Percentiles rank a stretch among this genome's conserved stretches.
Conservation (phyloP, 768 basidiomycete species). For the Boletus rubroflammeus region DNA sequence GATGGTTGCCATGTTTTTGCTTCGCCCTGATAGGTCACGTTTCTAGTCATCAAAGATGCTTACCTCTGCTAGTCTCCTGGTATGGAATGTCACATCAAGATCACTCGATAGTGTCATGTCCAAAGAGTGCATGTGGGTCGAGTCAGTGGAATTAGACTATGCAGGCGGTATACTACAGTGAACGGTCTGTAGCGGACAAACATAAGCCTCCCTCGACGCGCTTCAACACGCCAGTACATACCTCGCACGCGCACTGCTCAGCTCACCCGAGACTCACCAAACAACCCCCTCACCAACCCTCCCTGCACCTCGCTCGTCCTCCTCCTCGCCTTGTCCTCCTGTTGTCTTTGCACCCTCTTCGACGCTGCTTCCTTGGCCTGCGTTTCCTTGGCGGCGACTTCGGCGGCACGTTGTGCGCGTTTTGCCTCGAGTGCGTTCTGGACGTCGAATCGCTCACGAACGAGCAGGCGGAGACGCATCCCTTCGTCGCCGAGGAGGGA, state of each 20-base stretch:
- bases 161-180: neutral
- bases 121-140: neutral
- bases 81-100: neutral
- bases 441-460: slow-evolving; percentile 31
- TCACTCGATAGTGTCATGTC: neutral
- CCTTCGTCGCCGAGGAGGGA: slow-evolving; percentile 38
- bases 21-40: neutral
- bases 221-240: neutral
- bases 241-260: neutral
- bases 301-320: slow-evolving; percentile 4
- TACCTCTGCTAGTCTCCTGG: neutral
- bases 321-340: slow-evolving; percentile 2
- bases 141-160: neutral
- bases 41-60: neutral
- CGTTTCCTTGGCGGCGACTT: slow-evolving; percentile 18
- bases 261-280: slow-evolving; percentile 10
- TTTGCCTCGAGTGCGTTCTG: slow-evolving; percentile 17
- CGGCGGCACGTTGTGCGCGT: slow-evolving; percentile 18
- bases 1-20: neutral
- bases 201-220: neutral
- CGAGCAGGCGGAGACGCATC: slow-evolving; percentile 43
- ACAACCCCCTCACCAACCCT: slow-evolving; percentile 16
- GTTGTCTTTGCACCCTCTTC: slow-evolving; percentile 5
- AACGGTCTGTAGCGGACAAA: neutral
- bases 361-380: slow-evolving; percentile 5